Evolutionary conservation across 306 rosid species (phyloP), one percentile per base, ranked within the genome.

Genomic region (Prunus padus): DNA sequence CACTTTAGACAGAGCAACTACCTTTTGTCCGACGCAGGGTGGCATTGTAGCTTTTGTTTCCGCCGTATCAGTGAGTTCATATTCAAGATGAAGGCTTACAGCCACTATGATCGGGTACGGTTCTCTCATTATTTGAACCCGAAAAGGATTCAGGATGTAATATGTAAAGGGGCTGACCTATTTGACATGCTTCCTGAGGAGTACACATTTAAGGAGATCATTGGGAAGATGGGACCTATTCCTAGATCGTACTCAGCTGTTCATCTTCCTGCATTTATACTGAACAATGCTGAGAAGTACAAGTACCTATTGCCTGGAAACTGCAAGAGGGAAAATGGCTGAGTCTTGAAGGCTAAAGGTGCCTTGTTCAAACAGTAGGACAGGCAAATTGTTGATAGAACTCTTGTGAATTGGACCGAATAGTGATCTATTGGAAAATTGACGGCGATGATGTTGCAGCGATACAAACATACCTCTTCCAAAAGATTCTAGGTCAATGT

Each of bases 1-100:
- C 97, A 92, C 79, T 92, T 74, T 63, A 83, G 96, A 69, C 97
- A 86, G 72, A 73, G 91, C 0, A 86, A 92, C 47, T 73, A 78
- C 25, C 30, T 88, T 79, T 80, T 92, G 64, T 54, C 97, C 0
- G 97, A 92, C 85, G 81, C 93, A 0, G 97, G 97, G 63, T 91
- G 97, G 97, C 97, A 91, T 81, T 91, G 97, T 57, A 91, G 97
- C 88, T 92, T 92, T 72, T 92, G 97, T 82, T 92, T 92, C 79
- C 93, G 91, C 61, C 77, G 2, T 45, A 84, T 92, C 81, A 88
- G 84, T 1, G 91, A 92, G 13, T 92, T 92, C 59, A 62, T 88
- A 62, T 92, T 92, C 78, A 91, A 91, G 88, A 91, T 91, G 97
- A 91, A 85, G 81, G 97, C 97, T 46, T 91, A 91, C 81, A 92